Percentiles rank a stretch among this genome's conserved stretches.
Evolutionary conservation across 345 rosid genomes (phyloP).

Genomic region (Durio zibethinus): DNA sequence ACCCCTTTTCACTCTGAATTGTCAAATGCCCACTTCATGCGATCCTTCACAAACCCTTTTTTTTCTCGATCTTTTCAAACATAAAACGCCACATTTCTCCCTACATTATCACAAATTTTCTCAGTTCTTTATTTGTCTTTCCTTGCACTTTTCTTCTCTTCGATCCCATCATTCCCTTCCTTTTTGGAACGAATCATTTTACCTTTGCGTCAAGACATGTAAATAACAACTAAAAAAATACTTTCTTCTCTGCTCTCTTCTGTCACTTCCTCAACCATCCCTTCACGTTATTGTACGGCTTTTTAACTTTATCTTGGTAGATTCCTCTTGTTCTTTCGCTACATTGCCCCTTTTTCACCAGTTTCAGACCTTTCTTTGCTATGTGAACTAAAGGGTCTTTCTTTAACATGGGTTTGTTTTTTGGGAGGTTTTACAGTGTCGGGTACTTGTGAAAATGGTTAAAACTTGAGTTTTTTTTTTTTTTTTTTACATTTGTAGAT

Average conservation of each 20-base stretch:
- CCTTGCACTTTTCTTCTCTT: background rate
- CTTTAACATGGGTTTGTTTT: slow-evolving; percentile 12
- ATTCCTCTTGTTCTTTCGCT: background rate
- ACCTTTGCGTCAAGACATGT: slow-evolving; percentile 30
- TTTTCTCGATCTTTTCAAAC: slow-evolving; percentile 12
- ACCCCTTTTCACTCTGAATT: background rate
- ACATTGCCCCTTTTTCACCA: slow-evolving; percentile 27
- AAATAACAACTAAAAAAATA: background rate
- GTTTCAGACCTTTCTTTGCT: slow-evolving; percentile 23
- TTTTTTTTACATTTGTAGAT: background rate
- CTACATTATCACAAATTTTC: background rate
- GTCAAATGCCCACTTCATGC: background rate
- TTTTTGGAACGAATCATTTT: slow-evolving; percentile 20
- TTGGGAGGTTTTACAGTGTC: slow-evolving; percentile 9
- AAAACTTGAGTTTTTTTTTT: slow-evolving; percentile 6
- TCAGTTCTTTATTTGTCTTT: background rate
- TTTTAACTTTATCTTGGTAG: background rate
- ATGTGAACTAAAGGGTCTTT: background rate
- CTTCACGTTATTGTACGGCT: slow-evolving; percentile 16
- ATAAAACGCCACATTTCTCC: background rate
- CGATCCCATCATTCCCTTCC: background rate
- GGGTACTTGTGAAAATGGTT: slow-evolving; percentile 8
- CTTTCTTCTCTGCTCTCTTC: background rate
- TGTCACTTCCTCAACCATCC: background rate
- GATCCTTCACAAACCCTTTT: background rate